These are phyloP conservation scores for Alternaria hordeiaustralica DNA, from an alignment of 2,329 filamentous ascomycete species.

Conservation along the genomic window DNA sequence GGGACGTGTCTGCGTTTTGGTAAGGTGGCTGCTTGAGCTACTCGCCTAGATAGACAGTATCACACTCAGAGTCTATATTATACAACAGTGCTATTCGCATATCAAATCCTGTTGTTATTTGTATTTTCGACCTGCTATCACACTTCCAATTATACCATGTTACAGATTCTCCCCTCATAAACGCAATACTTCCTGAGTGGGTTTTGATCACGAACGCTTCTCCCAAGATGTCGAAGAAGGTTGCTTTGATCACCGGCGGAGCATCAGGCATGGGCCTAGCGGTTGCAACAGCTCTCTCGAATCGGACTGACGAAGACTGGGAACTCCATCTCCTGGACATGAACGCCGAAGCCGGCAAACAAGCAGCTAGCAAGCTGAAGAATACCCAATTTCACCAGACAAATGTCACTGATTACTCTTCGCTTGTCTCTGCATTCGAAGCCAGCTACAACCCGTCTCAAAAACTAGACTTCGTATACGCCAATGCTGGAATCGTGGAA, in stretches of 20 bases:
- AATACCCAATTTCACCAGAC: conserved; percentile 49
- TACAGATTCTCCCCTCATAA: not conserved
- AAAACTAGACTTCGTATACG: conserved; percentile 57
- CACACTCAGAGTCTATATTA: no score
- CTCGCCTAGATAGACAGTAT: not conserved
- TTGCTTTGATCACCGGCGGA: conserved; percentile 77
- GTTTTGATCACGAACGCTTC: not conserved
- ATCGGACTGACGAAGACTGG: conserved; percentile 43
- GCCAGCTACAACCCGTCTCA: conserved; percentile 43
- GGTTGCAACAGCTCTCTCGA: conserved; percentile 49
- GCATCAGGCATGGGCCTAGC: conserved; percentile 63
- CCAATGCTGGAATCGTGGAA: conserved; percentile 57
- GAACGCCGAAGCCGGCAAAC: conserved; percentile 45
- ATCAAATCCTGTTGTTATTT: not conserved
- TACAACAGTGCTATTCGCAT: not conserved
- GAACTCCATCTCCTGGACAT: conserved; percentile 52
- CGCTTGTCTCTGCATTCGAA: conserved; percentile 48
- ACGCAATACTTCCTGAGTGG: not conserved
- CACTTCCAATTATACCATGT: no score
- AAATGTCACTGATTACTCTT: conserved; percentile 48
- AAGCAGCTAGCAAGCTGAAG: conserved; percentile 29
- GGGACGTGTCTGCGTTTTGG: not conserved
- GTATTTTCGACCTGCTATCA: not conserved
- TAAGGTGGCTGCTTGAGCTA: not conserved
- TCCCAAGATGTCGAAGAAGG: conserved; percentile 23